phyloP scores from a whole-genome alignment of 805 yeast species.

The Lipomyces lipofer region DNA sequence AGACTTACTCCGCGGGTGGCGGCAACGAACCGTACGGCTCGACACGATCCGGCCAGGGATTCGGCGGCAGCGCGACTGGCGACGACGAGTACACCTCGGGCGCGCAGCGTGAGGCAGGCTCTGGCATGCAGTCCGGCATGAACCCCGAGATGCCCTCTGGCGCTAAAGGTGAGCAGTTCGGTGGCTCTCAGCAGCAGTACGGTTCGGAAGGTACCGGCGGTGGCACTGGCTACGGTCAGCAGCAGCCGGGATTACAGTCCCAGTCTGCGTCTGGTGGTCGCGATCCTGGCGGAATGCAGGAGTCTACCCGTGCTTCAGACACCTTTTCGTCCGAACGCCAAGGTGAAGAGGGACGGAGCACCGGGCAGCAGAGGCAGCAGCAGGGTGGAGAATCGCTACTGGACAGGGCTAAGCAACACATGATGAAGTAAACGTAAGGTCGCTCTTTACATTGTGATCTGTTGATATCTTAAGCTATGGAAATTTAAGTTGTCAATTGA shows the following conservation, averaged over 20 bases:
- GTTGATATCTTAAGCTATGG: too few species aligned
- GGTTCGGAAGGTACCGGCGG: too few species aligned
- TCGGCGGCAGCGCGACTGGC: not conserved
- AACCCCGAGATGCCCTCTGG: too few species aligned
- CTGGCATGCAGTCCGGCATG: not conserved
- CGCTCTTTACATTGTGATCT: too few species aligned
- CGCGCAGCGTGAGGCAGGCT: not conserved
- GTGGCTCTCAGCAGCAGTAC: too few species aligned
- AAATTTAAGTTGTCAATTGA: too few species aligned
- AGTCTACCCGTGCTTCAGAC: too few species aligned
- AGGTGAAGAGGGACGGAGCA: not conserved
- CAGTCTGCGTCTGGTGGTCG: not conserved
- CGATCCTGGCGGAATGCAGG: not conserved
- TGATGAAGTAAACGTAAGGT: not conserved
- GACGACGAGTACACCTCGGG: not conserved
- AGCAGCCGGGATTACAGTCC: not conserved
- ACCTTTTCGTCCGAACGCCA: too few species aligned
- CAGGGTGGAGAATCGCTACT: not conserved
- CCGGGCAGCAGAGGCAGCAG: not conserved
- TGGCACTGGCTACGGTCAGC: not conserved
- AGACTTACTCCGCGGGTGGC: constrained; percentile 3
- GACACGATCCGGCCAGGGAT: constrained; percentile 20
- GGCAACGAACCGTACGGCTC: constrained; percentile 3
- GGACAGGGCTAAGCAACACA: constrained; percentile 3
- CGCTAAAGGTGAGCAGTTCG: too few species aligned